Base-by-base conservation (phyloP, 257 asterid species). In the Solanum bukasovii region DNA sequence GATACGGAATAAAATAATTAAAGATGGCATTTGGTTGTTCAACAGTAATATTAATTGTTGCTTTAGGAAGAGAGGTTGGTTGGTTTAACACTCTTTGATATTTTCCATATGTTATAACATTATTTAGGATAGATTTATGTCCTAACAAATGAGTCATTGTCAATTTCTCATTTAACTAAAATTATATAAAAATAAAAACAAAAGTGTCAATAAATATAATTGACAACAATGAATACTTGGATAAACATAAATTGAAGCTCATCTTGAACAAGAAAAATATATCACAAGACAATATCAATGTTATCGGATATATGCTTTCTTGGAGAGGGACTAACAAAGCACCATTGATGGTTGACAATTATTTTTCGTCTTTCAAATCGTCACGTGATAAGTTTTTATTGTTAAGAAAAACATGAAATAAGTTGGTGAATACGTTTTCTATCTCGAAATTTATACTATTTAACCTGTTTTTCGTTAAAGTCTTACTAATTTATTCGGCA, bases 391-490 rank as follows among this genome's bases (percentile, higher is more conserved):
- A 73, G 27, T 34, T 20, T 29, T 72, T 72, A 72, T 9, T 2
- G 3, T 33, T 38, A 0, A 18, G 11, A 72, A 72, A 8, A 33
- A 71, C 0, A 4, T 7, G 40, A 16, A 52, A 52, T 52, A 71
- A 33, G 3, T 71, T 16, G 8, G 1, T 16, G 2, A 20, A 72
- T 16, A 16, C 1, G 14, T 72, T 68, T 68, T 68, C 0, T 68
- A 68, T 68, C 4, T 31, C 33, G 0, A 0, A 20, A 14, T 31
- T 7, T 20, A 71, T 70, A 14, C 7, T 71, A 31, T 31, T 71
- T 31, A 71, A 31, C 3, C 0, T 67, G 1, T 27, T 31, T 16
- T 31, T 0, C 2, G 6, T 16, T 1, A 4, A 14, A 31, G n/a
- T 7, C 1, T 31, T 7, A 71, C 23, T 71, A 4, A 71, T 31